phyloP scores from a whole-genome alignment of 176 grass and related monocot genomes.

The Oryza officinalis region DNA sequence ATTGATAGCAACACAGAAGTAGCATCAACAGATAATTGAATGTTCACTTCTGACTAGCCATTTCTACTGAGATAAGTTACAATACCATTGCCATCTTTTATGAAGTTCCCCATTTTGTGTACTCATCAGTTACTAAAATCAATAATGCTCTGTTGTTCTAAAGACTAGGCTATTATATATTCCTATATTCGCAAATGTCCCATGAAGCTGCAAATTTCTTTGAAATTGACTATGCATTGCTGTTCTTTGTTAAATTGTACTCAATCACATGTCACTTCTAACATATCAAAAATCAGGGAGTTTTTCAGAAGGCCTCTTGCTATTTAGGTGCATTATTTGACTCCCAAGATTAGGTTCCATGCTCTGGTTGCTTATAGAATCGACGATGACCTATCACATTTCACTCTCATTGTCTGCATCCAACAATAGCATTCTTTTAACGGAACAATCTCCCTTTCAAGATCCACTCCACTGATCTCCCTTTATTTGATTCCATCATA shows the following conservation, averaged over 20 bases:
- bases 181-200: not conserved
- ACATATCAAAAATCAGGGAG: constrained; percentile 21
- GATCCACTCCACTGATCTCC: constrained; percentile 47
- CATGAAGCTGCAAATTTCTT: not conserved
- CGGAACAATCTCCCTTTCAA: constrained; percentile 33
- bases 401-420: not conserved
- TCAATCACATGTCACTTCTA: constrained; percentile 28
- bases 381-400: constrained; percentile 23
- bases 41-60: constrained; percentile 5
- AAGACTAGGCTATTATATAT: not conserved
- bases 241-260: constrained; percentile 19
- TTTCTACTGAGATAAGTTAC: constrained; percentile 1
- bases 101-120: constrained; percentile 5
- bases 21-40: constrained; percentile 21
- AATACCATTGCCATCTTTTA: not conserved
- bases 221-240: not conserved
- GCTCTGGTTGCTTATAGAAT: constrained; percentile 15
- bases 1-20: not conserved
- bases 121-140: constrained; percentile 2
- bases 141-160: not conserved
- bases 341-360: constrained; percentile 18
- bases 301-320: constrained; percentile 31
- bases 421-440: constrained; percentile 32
- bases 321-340: constrained; percentile 30
- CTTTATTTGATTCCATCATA: constrained; percentile 38